Base-by-base conservation (phyloP, 495 filamentous ascomycete genomes). In the Thermochaetoides thermophila region DNA sequence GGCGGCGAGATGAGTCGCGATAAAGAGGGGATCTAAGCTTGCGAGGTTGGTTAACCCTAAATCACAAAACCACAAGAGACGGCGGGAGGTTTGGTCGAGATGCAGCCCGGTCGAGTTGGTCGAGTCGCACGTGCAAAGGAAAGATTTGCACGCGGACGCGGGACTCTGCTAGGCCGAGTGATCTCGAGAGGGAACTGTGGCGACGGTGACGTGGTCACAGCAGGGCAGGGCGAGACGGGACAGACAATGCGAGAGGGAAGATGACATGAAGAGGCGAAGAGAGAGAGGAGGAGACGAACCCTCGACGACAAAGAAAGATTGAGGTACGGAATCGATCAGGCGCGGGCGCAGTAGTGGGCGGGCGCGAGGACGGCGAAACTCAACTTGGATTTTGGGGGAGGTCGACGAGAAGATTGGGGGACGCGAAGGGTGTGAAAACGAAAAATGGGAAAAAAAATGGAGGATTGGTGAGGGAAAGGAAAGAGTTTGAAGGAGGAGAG, bases 281-380 rank as follows among this genome's bases (percentile, higher is more conserved):
- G 51, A 40, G 53, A n/a, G n/a, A n/a, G n/a, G n/a, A n/a, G n/a
- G n/a, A n/a, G n/a, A n/a, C n/a, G n/a, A n/a, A n/a, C n/a, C 41
- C 45, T 54, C 45, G 50, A 46, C 39, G 44, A 52, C 53, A 56
- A 56, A 50, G 50, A 32, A 29, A 37, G n/a, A n/a, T n/a, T n/a
- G n/a, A n/a, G n/a, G n/a, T 17, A 32, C 29, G 37, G 37, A 43
- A 43, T 43, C 38, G 42, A 32, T 29, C 17, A 40, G 37, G 26
- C 23, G 32, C 16, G 32, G 34, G 40, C 27, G 43, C 34, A 43
- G 19, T 34, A 43, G 34, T 43, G 34, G 15, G n/a, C n/a, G n/a
- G n/a, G n/a, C n/a, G n/a, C n/a, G n/a, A n/a, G n/a, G n/a, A n/a
- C n/a, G n/a, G n/a, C n/a, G n/a, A 32, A 50, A 28, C 44, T 37